phyloP scores from a whole-genome alignment of 1,139 yeast genomes.

The Yamadazyma dushanensis region DNA sequence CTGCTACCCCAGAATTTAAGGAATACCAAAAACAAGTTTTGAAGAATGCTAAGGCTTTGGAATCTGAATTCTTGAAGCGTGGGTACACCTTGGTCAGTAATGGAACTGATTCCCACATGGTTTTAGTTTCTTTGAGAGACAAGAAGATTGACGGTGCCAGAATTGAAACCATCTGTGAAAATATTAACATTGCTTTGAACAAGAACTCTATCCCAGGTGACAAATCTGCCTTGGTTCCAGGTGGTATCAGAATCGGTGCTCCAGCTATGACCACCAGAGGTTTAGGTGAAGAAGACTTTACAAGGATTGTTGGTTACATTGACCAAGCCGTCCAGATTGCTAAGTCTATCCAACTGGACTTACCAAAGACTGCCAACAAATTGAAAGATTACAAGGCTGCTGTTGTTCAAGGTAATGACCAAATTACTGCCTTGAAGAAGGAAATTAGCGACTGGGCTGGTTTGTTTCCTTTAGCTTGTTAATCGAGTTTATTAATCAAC shows the following conservation, averaged over 20 bases:
- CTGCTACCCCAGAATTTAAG: slow-evolving; percentile 87
- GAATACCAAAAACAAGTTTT: slow-evolving; percentile 87
- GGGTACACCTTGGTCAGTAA: slow-evolving; percentile 86
- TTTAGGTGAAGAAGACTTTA: slow-evolving; percentile 82
- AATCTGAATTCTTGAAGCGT: slow-evolving; percentile 62
- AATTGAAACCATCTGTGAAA: slow-evolving; percentile 92
- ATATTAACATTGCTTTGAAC: slow-evolving; percentile 92
- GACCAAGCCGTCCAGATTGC: slow-evolving; percentile 84
- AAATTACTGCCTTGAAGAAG: slow-evolving; percentile 60
- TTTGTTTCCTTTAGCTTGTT: slow-evolving; percentile 87
- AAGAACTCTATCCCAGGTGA: slow-evolving; percentile 98
- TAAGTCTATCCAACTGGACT: slow-evolving; percentile 65
- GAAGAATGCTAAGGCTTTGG: slow-evolving; percentile 85
- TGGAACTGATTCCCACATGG: slow-evolving; percentile 98
- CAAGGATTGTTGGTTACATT: slow-evolving; percentile 77
- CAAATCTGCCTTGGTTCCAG: slow-evolving; percentile 95
- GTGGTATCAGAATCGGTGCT: slow-evolving; percentile 97
- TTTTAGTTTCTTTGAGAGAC: slow-evolving; percentile 84
- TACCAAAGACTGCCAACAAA: slow-evolving; percentile 87
- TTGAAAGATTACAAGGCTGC: slow-evolving; percentile 90
- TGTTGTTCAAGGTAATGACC: slow-evolving; percentile 68
- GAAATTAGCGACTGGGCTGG: slow-evolving; percentile 93
- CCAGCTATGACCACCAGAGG: slow-evolving; percentile 99
- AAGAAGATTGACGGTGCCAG: slow-evolving; percentile 97
- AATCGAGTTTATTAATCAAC: slow-evolving; percentile 14